These are phyloP conservation scores for Zygoascus sp. DNA, from an alignment of 1,139 yeast species.

Conservation along the genomic window DNA sequence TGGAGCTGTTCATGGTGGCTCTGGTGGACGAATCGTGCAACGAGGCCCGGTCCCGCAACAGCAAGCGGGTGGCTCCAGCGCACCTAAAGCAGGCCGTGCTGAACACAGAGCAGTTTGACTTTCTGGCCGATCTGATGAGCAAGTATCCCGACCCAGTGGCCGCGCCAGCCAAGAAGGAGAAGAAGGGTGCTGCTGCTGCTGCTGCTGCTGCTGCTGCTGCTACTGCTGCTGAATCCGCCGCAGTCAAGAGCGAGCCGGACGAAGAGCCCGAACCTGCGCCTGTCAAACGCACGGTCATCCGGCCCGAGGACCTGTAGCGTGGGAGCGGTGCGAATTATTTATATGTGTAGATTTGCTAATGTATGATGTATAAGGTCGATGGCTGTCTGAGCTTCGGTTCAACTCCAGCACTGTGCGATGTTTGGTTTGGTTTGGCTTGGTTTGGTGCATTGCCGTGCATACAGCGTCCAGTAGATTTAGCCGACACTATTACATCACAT, in stretches of 20 bases:
- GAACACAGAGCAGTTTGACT: slow-evolving; percentile 87
- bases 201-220: slow-evolving; percentile 4
- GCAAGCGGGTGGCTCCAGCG: slow-evolving; percentile 76
- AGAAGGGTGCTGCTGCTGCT: slow-evolving; percentile 1
- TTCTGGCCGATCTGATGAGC: slow-evolving; percentile 67
- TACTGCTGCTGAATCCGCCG: background rate
- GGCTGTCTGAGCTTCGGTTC: too few relatives aligned
- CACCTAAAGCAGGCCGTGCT: slow-evolving; percentile 82
- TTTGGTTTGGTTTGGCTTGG: too few relatives aligned
- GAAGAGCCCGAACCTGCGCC: slow-evolving; percentile 6
- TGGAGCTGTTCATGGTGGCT: slow-evolving; percentile 86
- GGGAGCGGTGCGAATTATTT: background rate
- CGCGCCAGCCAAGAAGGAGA: slow-evolving; percentile 17
- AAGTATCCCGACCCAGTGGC: slow-evolving; percentile 46
- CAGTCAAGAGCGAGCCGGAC: slow-evolving; percentile 7
- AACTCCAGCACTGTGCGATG: too few relatives aligned
- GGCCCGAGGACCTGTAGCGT: slow-evolving; percentile 10
- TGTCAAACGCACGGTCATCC: slow-evolving; percentile 8
- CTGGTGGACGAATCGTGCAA: slow-evolving; percentile 79
- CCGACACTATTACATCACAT: too few relatives aligned
- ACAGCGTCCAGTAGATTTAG: too few relatives aligned
- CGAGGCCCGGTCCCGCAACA: slow-evolving; percentile 72
- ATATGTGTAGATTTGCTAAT: background rate
- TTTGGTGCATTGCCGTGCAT: too few relatives aligned
- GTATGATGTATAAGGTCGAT: background rate